Conservation (phyloP, 495 filamentous ascomycete genomes). For the Talaromyces liani region DNA sequence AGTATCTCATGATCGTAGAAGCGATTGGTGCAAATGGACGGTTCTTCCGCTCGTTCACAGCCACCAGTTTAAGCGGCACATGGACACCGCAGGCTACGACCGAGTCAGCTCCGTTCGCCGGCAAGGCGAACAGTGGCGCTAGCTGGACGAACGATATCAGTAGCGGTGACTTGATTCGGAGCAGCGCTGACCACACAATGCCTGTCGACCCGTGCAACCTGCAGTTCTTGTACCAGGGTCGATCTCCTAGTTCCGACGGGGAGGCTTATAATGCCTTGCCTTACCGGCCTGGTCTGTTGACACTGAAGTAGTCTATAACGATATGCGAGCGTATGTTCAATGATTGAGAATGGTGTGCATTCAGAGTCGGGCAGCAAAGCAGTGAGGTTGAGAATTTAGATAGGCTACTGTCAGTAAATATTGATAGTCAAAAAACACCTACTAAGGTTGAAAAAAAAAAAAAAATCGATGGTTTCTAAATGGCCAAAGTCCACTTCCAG, state of each 20-base stretch:
- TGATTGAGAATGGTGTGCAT: background rate
- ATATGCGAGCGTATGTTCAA: background rate
- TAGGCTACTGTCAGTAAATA: background rate
- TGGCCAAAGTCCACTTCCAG: no score
- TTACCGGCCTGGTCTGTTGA: slow-evolving; percentile 47
- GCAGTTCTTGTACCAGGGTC: slow-evolving; percentile 49
- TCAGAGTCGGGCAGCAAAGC: background rate
- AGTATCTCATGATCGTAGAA: slow-evolving; percentile 60
- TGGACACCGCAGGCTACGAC: slow-evolving; percentile 47
- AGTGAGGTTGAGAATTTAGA: background rate
- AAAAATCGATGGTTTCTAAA: no score
- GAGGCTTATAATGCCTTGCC: slow-evolving; percentile 36
- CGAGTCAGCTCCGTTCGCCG: slow-evolving; percentile 51
- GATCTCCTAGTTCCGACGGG: slow-evolving; percentile 18
- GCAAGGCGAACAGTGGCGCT: slow-evolving; percentile 46
- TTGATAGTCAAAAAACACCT: no score
- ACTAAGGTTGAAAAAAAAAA: no score
- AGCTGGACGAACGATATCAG: slow-evolving; percentile 60
- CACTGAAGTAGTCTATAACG: slow-evolving; percentile 21
- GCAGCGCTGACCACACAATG: slow-evolving; percentile 48
- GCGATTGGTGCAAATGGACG: slow-evolving; percentile 48
- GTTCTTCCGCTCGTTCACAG: slow-evolving; percentile 54
- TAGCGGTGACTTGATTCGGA: slow-evolving; percentile 53
- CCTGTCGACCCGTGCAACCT: slow-evolving; percentile 50
- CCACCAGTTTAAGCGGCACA: slow-evolving; percentile 40